Evolutionary conservation across 805 yeast species (phyloP).

Genomic region (Yamadazyma paraphyllophila): DNA sequence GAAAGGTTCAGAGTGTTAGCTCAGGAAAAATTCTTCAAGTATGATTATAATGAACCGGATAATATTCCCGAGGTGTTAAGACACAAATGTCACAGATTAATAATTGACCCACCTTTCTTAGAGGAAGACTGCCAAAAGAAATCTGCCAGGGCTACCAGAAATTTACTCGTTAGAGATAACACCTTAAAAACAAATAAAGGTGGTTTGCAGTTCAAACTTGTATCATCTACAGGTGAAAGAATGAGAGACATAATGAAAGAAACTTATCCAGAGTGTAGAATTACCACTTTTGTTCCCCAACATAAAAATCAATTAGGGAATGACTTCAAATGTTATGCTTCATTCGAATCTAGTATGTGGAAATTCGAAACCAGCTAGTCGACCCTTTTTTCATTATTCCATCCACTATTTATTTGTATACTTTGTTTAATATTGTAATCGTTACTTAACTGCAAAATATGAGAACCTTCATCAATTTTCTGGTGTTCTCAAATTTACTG

Average conservation of each 20-base stretch:
- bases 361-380: conserved; percentile 30
- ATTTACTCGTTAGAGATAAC: conserved; percentile 47
- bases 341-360: conserved; percentile 71
- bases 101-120: conserved; percentile 88
- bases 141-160: conserved; percentile 51
- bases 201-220: conserved; percentile 44
- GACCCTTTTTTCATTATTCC: no score
- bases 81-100: conserved; percentile 64
- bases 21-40: conserved; percentile 67
- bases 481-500: background rate
- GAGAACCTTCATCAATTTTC: background rate
- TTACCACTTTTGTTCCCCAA: conserved; percentile 72
- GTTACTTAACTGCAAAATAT: background rate
- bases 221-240: conserved; percentile 89
- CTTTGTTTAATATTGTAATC: background rate
- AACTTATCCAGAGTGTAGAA: conserved; percentile 60
- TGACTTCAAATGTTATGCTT: conserved; percentile 84
- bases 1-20: conserved; percentile 71
- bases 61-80: conserved; percentile 54
- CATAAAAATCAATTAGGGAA: conserved; percentile 85
- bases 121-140: conserved; percentile 80
- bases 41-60: conserved; percentile 73
- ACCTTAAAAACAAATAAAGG: conserved; percentile 40
- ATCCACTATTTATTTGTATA: background rate
- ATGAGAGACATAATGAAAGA: conserved; percentile 63